Percentiles rank a stretch among this genome's conserved stretches.
Conservation (phyloP, 108 stramenopile species). For the Cylindrotheca fusiformis region DNA sequence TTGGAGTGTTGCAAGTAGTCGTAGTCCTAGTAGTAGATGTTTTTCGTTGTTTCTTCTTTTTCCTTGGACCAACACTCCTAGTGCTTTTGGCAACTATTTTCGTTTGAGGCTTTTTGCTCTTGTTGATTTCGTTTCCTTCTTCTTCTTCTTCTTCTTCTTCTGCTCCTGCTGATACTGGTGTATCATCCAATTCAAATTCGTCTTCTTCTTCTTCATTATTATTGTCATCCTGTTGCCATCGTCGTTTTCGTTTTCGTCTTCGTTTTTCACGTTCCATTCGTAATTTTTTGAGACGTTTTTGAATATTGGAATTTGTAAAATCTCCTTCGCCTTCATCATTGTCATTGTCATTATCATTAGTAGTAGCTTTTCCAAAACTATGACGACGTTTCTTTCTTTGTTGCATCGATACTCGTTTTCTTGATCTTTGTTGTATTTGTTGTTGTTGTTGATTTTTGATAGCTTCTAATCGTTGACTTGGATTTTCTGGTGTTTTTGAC, state of each 20-base stretch:
- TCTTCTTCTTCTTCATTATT: slow-evolving; percentile 10
- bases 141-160: neutral
- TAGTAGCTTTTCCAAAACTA: no score
- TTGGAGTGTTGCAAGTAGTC: neutral
- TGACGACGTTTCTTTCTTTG: slow-evolving; percentile 12
- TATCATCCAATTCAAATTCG: slow-evolving; percentile 14
- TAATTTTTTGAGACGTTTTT: slow-evolving; percentile 16
- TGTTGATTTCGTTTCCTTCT: neutral
- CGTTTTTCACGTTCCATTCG: slow-evolving; percentile 20
- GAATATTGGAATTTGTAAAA: slow-evolving; percentile 1
- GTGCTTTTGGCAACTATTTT: neutral
- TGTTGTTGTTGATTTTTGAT: neutral
- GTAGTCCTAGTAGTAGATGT: neutral
- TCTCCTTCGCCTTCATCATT: slow-evolving; percentile 7
- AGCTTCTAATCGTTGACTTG: neutral
- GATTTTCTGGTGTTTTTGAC: neutral
- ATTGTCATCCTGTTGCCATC: slow-evolving; percentile 3
- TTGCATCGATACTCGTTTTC: slow-evolving; percentile 28
- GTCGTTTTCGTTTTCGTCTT: slow-evolving; percentile 12
- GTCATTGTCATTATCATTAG: slow-evolving; percentile 5
- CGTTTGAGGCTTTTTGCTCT: neutral
- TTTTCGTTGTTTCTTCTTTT: neutral
- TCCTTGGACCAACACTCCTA: slow-evolving; percentile 3
- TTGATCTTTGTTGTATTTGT: neutral
- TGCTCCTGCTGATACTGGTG: neutral